Evolutionary conservation across 2,329 filamentous ascomycete genomes (phyloP).

Genomic region (Paramyrothecium roridum): DNA sequence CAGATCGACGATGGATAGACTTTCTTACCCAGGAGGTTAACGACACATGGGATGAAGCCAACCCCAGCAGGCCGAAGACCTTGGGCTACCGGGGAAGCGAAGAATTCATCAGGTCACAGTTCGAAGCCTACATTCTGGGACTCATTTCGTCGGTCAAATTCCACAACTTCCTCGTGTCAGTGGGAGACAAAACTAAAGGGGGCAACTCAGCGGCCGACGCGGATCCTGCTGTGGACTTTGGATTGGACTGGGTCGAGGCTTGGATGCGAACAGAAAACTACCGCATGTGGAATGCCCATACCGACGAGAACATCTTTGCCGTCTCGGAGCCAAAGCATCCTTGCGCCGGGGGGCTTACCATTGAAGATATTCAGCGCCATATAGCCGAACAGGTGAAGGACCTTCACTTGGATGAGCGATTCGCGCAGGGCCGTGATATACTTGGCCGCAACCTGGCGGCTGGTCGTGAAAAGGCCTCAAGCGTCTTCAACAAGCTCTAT

Average conservation of each 20-base stretch:
- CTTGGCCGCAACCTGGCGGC: conserved; percentile 87
- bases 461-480: conserved; percentile 83
- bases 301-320: conserved; percentile 87
- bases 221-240: conserved; percentile 83
- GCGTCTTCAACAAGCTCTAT: conserved; percentile 84
- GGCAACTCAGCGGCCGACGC: conserved; percentile 68
- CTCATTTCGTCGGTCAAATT: conserved; percentile 89
- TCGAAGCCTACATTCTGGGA: conserved; percentile 92
- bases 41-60: conserved; percentile 93
- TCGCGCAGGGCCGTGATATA: conserved; percentile 78
- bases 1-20: conserved; percentile 95
- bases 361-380: conserved; percentile 90
- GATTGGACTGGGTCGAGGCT: conserved; percentile 76
- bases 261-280: conserved; percentile 92
- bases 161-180: conserved; percentile 66
- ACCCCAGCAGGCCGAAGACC: conserved; percentile 86
- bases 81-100: conserved; percentile 94
- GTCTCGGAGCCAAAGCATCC: conserved; percentile 92
- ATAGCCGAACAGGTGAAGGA: conserved; percentile 91
- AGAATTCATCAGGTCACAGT: conserved; percentile 95
- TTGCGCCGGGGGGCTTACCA: conserved; percentile 85
- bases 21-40: conserved; percentile 89
- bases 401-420: conserved; percentile 85
- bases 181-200: conserved; percentile 66
- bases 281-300: conserved; percentile 76